Base-by-base conservation (phyloP, 2,329 filamentous ascomycete species). In the Lomentospora prolificans region DNA sequence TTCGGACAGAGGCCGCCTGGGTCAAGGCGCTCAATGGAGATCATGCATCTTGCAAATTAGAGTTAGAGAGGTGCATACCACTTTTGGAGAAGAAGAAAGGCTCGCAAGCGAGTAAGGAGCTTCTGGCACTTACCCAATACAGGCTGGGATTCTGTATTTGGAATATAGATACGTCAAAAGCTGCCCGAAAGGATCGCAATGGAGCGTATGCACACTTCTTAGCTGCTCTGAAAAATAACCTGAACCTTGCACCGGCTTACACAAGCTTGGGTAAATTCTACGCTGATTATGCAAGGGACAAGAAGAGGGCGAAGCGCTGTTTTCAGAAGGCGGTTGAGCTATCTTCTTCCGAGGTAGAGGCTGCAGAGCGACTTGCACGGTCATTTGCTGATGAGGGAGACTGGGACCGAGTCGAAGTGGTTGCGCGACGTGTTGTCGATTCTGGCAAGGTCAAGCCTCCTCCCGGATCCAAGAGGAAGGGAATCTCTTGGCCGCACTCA, bases 301-400 rank as follows among this genome's bases (percentile, higher is more conserved):
- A 85, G 69, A 87, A 85, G 64, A 79, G 95, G 65, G 90, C 92
- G 7, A 81, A 89, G n/a, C 85, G 88, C 60, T 97, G 92, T 66
- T 97, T 97, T 64, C 89, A 96, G 64, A 96, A 97, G 67, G 94
- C 94, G 0, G 88, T 99, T 52, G 94, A 99, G 68, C 74, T 99
- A 3, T 99, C 94, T 0, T 75, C 90, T 0, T 85, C 88, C 0
- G 94, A 99, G 66, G 81, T 96, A 1, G 78, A 86, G 61, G 90
- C 94, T 33, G 94, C 94, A 0, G 89, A 97, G 68, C 82, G 90
- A 27, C 79, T 99, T 14, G 91, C 94, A 1, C 81, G 82, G 58
- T 85, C 84, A 0, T 99, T 96, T 67, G 92, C 95, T 0, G 85
- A 95, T 55, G 85, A 90, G 61, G 84, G 88, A 36, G 94, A 99